Conservation (phyloP, 192 early-diverging fungal genomes). For the Gaertneriomyces sp. region DNA sequence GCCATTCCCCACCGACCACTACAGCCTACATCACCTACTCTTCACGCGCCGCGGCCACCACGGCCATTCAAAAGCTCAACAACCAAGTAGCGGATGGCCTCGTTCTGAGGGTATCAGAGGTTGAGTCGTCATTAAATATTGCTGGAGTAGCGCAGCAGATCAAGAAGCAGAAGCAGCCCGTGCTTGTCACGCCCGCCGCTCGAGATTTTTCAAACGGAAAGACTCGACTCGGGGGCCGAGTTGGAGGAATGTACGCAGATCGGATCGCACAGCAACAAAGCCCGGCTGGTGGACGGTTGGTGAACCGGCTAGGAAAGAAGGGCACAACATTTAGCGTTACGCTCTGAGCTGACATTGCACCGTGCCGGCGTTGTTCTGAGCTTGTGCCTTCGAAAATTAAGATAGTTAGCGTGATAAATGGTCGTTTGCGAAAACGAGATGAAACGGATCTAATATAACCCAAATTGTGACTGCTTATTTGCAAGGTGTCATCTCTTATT, state of each 20-base stretch:
- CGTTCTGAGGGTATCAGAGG: slow-evolving; percentile 2
- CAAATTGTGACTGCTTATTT: too few species aligned
- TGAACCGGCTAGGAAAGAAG: background rate
- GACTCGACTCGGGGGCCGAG: background rate
- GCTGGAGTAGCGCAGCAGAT: background rate
- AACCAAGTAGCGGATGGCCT: slow-evolving; percentile 4
- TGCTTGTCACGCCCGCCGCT: background rate
- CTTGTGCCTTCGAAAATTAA: too few species aligned
- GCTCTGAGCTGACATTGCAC: background rate
- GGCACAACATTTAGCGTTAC: slow-evolving; percentile 1
- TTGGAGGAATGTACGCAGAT: slow-evolving; percentile 8
- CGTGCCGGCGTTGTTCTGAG: too few species aligned
- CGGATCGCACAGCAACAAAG: background rate
- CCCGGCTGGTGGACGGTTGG: background rate
- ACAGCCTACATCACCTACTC: background rate
- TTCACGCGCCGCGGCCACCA: background rate
- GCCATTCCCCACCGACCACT: background rate
- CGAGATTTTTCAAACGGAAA: background rate
- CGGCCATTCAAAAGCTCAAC: background rate
- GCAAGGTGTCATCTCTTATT: too few species aligned
- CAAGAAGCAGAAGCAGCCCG: background rate
- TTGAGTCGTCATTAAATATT: slow-evolving; percentile 6
- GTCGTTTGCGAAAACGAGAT: too few species aligned
- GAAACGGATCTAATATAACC: too few species aligned
- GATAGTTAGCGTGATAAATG: too few species aligned